Evolutionary conservation across 2,329 filamentous ascomycete genomes (phyloP).

Genomic region (Nannizziopsis arthrosporioides): DNA sequence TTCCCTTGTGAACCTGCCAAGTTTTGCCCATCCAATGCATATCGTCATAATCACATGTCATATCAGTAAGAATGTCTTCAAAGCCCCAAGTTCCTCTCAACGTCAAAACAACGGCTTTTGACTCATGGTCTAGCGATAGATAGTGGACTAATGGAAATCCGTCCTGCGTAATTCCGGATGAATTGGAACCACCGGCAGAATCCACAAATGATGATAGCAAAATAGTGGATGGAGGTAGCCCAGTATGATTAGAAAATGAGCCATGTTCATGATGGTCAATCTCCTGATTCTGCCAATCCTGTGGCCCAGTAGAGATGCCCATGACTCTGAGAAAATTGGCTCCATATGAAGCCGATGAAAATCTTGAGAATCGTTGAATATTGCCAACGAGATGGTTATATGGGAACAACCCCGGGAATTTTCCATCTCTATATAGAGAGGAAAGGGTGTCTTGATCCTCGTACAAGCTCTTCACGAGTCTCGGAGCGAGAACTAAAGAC

Average conservation of each 20-base stretch:
- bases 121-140: conserved; percentile 58
- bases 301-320: conserved; percentile 29
- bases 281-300: conserved; percentile 22
- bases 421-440: conserved; percentile 33
- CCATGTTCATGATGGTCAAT: conserved; percentile 34
- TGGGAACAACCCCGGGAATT: conserved; percentile 37
- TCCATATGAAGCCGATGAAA: conserved; percentile 39
- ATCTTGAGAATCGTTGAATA: conserved; percentile 36
- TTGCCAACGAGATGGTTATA: conserved; percentile 36
- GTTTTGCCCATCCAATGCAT: conserved; percentile 50
- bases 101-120: conserved; percentile 60
- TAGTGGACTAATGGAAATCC: conserved; percentile 63
- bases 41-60: conserved; percentile 55
- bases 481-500: conserved; percentile 34
- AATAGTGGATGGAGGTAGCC: conserved; percentile 37
- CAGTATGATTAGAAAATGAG: conserved; percentile 36
- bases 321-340: conserved; percentile 38
- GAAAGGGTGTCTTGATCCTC: conserved; percentile 36
- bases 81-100: conserved; percentile 62
- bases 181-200: conserved; percentile 54
- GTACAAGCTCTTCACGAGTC: conserved; percentile 35
- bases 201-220: conserved; percentile 61
- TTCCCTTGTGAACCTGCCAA: conserved; percentile 63
- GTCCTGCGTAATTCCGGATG: conserved; percentile 51
- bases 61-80: conserved; percentile 60